phyloP scores from a whole-genome alignment of 139 green algal species.

The Diplosphaera chodatii region DNA sequence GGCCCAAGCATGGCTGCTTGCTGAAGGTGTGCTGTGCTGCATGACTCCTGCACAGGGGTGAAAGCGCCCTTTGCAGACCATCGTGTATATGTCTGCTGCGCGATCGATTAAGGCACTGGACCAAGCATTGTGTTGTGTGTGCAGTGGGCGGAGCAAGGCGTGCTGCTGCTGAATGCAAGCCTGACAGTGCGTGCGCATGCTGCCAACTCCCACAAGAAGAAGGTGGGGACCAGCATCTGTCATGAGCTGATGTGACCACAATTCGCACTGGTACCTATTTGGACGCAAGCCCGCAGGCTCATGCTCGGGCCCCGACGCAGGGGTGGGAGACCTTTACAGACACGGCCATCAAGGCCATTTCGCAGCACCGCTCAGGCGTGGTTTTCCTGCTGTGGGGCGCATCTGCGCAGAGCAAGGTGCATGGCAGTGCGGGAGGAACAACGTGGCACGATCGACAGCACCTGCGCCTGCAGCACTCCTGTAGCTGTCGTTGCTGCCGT shows the following conservation, averaged over 20 bases:
- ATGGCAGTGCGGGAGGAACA: too few species aligned
- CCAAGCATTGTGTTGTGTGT: background rate
- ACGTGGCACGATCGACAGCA: too few species aligned
- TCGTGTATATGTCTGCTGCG: too few species aligned
- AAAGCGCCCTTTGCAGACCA: too few species aligned
- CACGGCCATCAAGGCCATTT: conserved; percentile 67
- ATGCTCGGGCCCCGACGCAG: conserved; percentile 1
- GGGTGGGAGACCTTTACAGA: conserved; percentile 93
- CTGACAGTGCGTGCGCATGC: conserved; percentile 81
- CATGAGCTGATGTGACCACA: background rate
- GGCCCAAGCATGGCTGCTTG: conserved; percentile 62
- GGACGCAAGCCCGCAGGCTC: too few species aligned
- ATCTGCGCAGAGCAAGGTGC: conserved; percentile 41
- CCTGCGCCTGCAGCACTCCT: too few species aligned
- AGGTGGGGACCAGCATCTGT: conserved; percentile 21
- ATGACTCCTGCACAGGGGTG: background rate
- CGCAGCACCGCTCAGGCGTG: conserved; percentile 44
- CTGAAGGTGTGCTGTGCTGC: conserved; percentile 35
- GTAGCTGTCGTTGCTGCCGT: conserved; percentile 7
- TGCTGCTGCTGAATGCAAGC: conserved; percentile 92
- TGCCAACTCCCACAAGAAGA: conserved; percentile 81
- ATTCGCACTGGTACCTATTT: too few species aligned
- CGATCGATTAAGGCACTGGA: background rate
- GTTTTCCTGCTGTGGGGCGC: conserved; percentile 93
- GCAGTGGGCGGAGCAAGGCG: conserved; percentile 55